Percentiles rank a stretch among this genome's conserved stretches.
These are phyloP conservation scores for Lentithecium fluviatile DNA, from an alignment of 495 filamentous ascomycete species.

Conservation along the genomic window DNA sequence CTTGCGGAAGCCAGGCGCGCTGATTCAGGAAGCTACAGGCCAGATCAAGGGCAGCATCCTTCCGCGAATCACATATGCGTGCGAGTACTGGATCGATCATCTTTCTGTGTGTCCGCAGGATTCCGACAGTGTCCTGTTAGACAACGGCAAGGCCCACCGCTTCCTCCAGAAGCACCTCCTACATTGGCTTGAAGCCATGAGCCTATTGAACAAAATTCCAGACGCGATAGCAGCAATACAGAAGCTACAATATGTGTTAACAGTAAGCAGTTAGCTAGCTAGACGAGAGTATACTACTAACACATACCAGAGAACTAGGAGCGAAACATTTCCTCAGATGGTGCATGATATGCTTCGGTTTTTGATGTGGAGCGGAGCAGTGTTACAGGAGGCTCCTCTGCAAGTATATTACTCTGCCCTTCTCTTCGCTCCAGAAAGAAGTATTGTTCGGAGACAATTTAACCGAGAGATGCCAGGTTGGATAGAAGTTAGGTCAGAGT, in stretches of 20 bases:
- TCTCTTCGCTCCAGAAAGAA: constrained; percentile 41
- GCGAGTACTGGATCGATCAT: constrained; percentile 17
- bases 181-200: constrained; percentile 49
- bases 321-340: constrained; percentile 27
- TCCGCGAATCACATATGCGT: constrained; percentile 12
- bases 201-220: constrained; percentile 37
- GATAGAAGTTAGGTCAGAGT: constrained; percentile 2
- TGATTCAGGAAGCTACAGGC: constrained; percentile 3
- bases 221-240: constrained; percentile 19
- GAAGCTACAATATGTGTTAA: constrained; percentile 4
- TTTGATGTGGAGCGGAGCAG: constrained; percentile 31
- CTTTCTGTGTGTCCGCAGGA: constrained; percentile 14
- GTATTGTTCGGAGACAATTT: constrained; percentile 35
- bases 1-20: constrained; percentile 22
- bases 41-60: constrained; percentile 9
- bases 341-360: constrained; percentile 44
- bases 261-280: constrained; percentile 5
- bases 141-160: constrained; percentile 29
- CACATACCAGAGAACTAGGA: constrained; percentile 3
- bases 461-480: constrained; percentile 4
- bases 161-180: constrained; percentile 50
- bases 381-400: constrained; percentile 38
- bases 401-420: constrained; percentile 41
- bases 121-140: constrained; percentile 18
- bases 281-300: constrained; percentile 1